These are phyloP conservation scores for Rhizophagus sp. DNA, from an alignment of 192 early-diverging fungal genomes.

Conservation along the genomic window DNA sequence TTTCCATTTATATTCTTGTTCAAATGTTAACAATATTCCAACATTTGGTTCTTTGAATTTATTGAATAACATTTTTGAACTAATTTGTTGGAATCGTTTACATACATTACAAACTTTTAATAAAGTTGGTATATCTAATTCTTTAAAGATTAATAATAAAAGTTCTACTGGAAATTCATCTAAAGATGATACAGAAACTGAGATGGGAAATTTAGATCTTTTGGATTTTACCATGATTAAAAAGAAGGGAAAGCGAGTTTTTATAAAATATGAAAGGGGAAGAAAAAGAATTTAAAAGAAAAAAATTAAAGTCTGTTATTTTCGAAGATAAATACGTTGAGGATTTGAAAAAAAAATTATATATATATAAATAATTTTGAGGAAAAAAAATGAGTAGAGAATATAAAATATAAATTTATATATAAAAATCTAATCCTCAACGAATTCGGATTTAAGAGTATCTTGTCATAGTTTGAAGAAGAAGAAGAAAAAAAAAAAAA, in stretches of 20 bases:
- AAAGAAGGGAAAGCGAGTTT: not conserved
- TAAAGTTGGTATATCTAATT: not conserved
- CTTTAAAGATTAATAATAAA: constrained; percentile 3
- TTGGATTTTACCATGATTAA: not conserved
- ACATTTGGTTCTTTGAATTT: constrained; percentile 8
- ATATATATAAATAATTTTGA: too few species aligned
- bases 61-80: not conserved
- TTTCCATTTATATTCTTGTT: constrained; percentile 16
- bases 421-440: too few species aligned
- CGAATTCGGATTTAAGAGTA: too few species aligned
- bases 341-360: too few species aligned
- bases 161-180: not conserved
- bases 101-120: constrained; percentile 4
- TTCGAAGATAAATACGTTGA: too few species aligned
- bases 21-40: not conserved
- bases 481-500: too few species aligned
- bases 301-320: too few species aligned
- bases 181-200: not conserved
- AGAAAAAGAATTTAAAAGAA: too few species aligned
- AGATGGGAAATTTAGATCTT: not conserved
- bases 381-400: too few species aligned
- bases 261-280: too few species aligned
- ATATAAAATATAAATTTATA: too few species aligned
- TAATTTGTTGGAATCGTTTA: not conserved
- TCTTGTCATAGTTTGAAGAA: too few species aligned